Evolutionary conservation across 768 basidiomycete species (phyloP), one percentile per base, ranked within the genome.

Genomic region (Hemileccinum rubropunctum): DNA sequence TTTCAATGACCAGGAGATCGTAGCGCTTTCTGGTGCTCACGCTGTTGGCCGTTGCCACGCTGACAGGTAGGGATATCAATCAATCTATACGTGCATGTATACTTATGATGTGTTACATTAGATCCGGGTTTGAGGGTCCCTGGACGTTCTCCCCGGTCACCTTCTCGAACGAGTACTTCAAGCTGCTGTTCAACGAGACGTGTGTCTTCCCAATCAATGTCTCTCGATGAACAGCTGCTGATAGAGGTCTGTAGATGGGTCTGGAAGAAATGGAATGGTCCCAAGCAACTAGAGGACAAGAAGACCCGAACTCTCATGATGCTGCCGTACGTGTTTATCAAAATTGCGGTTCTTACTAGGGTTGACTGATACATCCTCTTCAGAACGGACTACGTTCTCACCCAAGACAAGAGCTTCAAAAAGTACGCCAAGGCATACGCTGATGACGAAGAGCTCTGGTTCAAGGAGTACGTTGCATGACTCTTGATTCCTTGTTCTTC

Each of bases 1-100:
- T 46, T 95, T 98, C 78, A 88, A 93, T 65, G 95, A 99, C 71
- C 91, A 91, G 70, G 95, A 98, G 73, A 98, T 98, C 43, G 95
- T 97, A 52, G 91, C 92, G 48, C 88, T 98, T 57, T 82, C 82
- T 20, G 95, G 95, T 54, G 94, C 91, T 33, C 95, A 99, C 64
- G 94, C 93, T 51, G 83, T 99, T 39, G 95, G 97, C 20, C 90
- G 95, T 65, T 95, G 93, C 79, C 95, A 99, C 76, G 50, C 76
- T 50, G 80, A 90, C 70, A 82, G 91, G 80, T 81, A 63, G 57
- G 73, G 58, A 32, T 36, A 18, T 10, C 7, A 33, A 37, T 32
- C 3, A 13, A 34, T 12, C 7, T 59, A 8, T 12, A 13, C 34
- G 6, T 27, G 4, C 26, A 7, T 38, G 7, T 21, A 17, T 23